Conservation (phyloP, 352 stramenopile genomes). For the Peronosclerospora sorghi region DNA sequence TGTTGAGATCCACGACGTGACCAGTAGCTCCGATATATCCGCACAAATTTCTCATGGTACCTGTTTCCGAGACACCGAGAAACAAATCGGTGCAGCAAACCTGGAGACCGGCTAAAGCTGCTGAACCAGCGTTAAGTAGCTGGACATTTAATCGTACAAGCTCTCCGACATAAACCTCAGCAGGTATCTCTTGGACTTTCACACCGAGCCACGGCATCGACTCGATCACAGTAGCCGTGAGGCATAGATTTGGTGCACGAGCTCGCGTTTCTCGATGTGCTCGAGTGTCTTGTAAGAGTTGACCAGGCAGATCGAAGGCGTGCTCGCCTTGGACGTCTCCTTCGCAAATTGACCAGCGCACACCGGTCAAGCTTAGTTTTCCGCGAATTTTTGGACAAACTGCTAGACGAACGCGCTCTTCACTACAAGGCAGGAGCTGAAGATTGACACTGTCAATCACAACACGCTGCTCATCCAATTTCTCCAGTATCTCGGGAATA, state of each 20-base stretch:
- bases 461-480: constrained; percentile 25
- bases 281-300: constrained; percentile 70
- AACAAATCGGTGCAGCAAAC: constrained; percentile 53
- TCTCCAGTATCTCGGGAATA: constrained; percentile 29
- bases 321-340: constrained; percentile 74
- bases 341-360: constrained; percentile 78
- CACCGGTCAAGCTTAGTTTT: constrained; percentile 47
- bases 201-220: constrained; percentile 78
- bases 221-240: constrained; percentile 61
- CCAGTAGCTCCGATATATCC: constrained; percentile 54
- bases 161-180: constrained; percentile 47
- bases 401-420: constrained; percentile 59
- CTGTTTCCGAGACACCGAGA: constrained; percentile 36
- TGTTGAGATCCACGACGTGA: constrained; percentile 47
- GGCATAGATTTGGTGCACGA: constrained; percentile 60
- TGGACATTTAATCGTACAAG: constrained; percentile 42
- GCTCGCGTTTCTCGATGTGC: constrained; percentile 58
- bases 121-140: constrained; percentile 48
- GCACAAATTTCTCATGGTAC: constrained; percentile 16
- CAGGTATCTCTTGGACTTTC: constrained; percentile 31
- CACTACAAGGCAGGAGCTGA: constrained; percentile 61
- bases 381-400: constrained; percentile 50
- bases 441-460: constrained; percentile 60
- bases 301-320: constrained; percentile 69
- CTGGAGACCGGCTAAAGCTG: constrained; percentile 38